Conservation (phyloP, 805 yeast genomes). For the Starmerella stigmatis region DNA sequence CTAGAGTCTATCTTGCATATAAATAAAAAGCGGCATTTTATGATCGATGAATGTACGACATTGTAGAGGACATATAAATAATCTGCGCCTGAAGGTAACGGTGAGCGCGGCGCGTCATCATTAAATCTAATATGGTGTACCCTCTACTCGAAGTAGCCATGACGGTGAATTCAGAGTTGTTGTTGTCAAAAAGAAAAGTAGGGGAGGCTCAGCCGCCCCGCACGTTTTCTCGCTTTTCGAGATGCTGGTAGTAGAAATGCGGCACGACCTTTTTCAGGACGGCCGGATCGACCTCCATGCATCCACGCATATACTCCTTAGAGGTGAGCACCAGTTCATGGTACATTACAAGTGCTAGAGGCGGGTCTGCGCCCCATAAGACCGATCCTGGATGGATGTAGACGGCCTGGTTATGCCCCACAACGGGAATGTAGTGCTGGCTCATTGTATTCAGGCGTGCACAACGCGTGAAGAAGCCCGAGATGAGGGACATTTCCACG, state of each 20-base stretch:
- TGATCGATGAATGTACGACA: too few relatives aligned
- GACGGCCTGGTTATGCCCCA: slow-evolving; percentile 37
- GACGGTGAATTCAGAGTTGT: too few relatives aligned
- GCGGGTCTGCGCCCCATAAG: slow-evolving; percentile 59
- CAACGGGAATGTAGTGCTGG: slow-evolving; percentile 29
- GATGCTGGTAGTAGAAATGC: slow-evolving; percentile 29
- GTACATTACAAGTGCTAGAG: slow-evolving; percentile 65
- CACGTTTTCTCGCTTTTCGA: slow-evolving; percentile 55
- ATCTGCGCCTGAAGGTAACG: too few relatives aligned
- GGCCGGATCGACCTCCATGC: slow-evolving; percentile 65
- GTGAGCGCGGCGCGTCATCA: too few relatives aligned
- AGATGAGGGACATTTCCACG: slow-evolving; percentile 48
- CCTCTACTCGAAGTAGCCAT: too few relatives aligned
- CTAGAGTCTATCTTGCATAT: too few relatives aligned
- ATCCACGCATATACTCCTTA: slow-evolving; percentile 78
- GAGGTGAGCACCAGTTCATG: slow-evolving; percentile 78
- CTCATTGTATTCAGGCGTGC: slow-evolving; percentile 52
- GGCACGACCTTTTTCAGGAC: slow-evolving; percentile 56
- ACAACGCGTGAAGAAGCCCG: slow-evolving; percentile 61
- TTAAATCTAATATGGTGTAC: too few relatives aligned
- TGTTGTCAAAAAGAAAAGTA: too few relatives aligned
- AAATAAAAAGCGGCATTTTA: too few relatives aligned
- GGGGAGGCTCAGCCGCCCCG: too few relatives aligned
- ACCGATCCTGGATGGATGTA: slow-evolving; percentile 78
- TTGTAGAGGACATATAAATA: too few relatives aligned